phyloP scores from a whole-genome alignment of 2,329 filamentous ascomycete genomes.

The Penicillium sp. region DNA sequence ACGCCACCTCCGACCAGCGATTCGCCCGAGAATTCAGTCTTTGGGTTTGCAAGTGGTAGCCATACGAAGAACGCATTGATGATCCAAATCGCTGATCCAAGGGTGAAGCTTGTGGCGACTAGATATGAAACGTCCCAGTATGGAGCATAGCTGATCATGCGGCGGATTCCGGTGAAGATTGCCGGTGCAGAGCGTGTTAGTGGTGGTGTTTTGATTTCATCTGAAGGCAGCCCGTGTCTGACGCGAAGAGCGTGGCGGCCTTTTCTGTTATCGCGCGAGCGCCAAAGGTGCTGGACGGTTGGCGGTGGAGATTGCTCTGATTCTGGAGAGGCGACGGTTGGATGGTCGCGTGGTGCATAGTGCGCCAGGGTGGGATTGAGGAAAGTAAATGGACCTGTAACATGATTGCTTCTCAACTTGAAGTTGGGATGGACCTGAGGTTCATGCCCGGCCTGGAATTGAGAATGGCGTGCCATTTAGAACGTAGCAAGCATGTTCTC shows the following conservation, averaged over 20 bases:
- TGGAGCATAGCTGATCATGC: conserved; percentile 55
- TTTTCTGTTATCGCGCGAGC: conserved; percentile 51
- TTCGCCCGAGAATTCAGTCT: conserved; percentile 57
- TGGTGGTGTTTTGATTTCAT: conserved; percentile 31
- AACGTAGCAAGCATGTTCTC: background rate
- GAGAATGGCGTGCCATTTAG: conserved; percentile 17
- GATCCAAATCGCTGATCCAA: conserved; percentile 57
- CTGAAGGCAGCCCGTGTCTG: conserved; percentile 21
- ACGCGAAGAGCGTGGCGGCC: conserved; percentile 47
- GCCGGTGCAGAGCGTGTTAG: conserved; percentile 34
- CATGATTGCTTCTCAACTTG: conserved; percentile 10
- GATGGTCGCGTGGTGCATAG: conserved; percentile 20
- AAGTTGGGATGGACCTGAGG: conserved; percentile 13
- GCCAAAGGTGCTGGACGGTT: conserved; percentile 38
- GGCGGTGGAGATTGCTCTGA: background rate
- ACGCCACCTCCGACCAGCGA: conserved; percentile 58
- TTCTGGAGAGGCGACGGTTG: conserved; percentile 6
- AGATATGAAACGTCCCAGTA: conserved; percentile 61
- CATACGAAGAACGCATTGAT: conserved; percentile 66
- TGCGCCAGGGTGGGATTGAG: conserved; percentile 53
- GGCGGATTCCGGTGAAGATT: conserved; percentile 41
- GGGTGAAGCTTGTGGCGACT: conserved; percentile 56
- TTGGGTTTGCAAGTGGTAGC: conserved; percentile 58
- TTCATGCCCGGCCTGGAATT: conserved; percentile 17
- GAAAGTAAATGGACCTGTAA: conserved; percentile 47